Percentiles rank a stretch among this genome's conserved stretches.
phyloP scores from a whole-genome alignment of 108 stramenopile genomes.

The Nitzschia sp. region DNA sequence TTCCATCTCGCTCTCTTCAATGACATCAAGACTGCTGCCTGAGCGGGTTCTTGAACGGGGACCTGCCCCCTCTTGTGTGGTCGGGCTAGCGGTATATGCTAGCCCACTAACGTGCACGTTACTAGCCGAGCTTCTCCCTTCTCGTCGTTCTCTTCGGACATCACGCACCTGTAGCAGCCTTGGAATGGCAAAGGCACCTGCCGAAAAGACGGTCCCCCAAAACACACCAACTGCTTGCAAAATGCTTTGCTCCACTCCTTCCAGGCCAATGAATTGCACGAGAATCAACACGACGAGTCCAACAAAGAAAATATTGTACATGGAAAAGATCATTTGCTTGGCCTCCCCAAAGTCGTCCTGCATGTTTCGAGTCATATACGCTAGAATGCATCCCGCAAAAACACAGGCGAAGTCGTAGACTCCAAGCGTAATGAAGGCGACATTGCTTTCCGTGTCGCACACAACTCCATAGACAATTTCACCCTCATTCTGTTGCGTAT shows the following conservation, averaged over 20 bases:
- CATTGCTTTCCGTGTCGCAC: conserved; percentile 27
- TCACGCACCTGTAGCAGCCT: conserved; percentile 17
- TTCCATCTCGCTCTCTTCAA: background rate
- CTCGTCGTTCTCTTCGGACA: background rate
- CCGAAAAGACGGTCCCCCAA: conserved; percentile 30
- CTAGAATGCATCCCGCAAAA: conserved; percentile 38
- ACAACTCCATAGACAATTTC: conserved; percentile 13
- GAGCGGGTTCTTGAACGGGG: too few relatives aligned
- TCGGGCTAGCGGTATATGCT: too few relatives aligned
- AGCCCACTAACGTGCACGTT: background rate
- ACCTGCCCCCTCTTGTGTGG: too few relatives aligned
- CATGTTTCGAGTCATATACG: conserved; percentile 46
- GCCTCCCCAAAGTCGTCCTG: conserved; percentile 33
- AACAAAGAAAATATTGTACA: conserved; percentile 48
- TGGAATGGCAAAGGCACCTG: conserved; percentile 32
- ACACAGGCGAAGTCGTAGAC: conserved; percentile 32
- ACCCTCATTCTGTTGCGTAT: conserved; percentile 18
- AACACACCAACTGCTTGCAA: conserved; percentile 39
- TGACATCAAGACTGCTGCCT: background rate
- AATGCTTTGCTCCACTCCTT: conserved; percentile 3
- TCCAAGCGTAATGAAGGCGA: conserved; percentile 14
- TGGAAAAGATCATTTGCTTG: conserved; percentile 47
- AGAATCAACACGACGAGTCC: conserved; percentile 14
- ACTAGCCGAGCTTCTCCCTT: background rate
- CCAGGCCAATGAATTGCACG: background rate